Base-by-base conservation (phyloP, 305 asterid genomes). In the Fraxinus sp. region DNA sequence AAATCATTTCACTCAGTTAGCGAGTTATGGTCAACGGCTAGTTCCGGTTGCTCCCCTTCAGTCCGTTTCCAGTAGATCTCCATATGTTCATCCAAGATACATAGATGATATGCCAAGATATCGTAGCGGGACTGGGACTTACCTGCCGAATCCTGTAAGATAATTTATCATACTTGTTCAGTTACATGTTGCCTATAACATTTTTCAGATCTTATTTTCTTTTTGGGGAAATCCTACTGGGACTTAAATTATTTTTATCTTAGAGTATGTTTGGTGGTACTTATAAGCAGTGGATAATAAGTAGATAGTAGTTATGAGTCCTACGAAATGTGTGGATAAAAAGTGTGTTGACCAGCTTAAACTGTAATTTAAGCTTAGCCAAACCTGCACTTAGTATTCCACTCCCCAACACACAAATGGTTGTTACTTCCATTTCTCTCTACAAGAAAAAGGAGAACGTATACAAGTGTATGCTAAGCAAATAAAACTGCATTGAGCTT, bases 61-160 rank as follows among this genome's bases (percentile, higher is more conserved):
- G 86, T 87, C 98, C 28, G 91, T 86, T 81, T 82, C 98, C n/a
- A 83, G 83, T 83, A 88, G 97, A 82, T 93, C 93, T 83, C 90
- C 94, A 66, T 91, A 92, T 85, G 79, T 90, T 75, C 93, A 90
- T 88, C 97, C 87, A 83, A 90, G 81, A 68, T 91, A 86, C 87
- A 83, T 83, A 77, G 97, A 96, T 85, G 98, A 92, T 64, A 84
- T 94, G 88, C 99, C 99, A 43, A 94, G 97, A 89, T 88, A 91
- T 81, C 97, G 96, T 77, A 90, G 93, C 59, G 99, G 99, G 84
- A 96, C 99, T 4, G 99, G 99, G 81, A 96, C 99, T 22, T 96
- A 96, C 91, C 90, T 96, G 89, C 99, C 99, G 41, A 96, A 92
- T 87, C 97, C 97, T 88, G 99, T 96, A 89, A 94, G 98, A 66